phyloP scores from a whole-genome alignment of 1,284 basidiomycete species.

The Laetiporus sulphureus region DNA sequence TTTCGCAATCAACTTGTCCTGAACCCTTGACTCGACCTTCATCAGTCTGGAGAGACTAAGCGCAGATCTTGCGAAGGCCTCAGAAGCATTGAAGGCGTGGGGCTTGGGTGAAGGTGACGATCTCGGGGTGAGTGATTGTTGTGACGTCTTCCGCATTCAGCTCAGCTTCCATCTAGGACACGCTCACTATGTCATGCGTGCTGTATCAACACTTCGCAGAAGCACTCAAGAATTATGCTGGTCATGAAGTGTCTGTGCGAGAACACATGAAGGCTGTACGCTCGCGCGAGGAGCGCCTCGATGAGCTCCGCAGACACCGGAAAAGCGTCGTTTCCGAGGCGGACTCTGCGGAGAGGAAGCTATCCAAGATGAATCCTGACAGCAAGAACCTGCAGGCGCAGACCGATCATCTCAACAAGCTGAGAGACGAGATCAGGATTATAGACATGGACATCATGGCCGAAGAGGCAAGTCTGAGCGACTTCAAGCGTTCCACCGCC shows the following conservation, averaged over 20 bases:
- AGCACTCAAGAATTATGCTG: slow-evolving; percentile 68
- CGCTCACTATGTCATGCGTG: slow-evolving; percentile 65
- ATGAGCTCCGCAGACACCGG: slow-evolving; percentile 69
- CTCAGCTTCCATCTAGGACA: slow-evolving; percentile 47
- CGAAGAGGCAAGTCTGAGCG: slow-evolving; percentile 79
- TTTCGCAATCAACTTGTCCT: slow-evolving; percentile 1
- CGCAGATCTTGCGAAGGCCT: slow-evolving; percentile 62
- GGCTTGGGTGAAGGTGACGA: slow-evolving; percentile 86
- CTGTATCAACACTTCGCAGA: slow-evolving; percentile 67
- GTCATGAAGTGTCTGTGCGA: slow-evolving; percentile 70
- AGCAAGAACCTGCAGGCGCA: slow-evolving; percentile 82
- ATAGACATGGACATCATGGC: slow-evolving; percentile 82
- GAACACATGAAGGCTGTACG: slow-evolving; percentile 75
- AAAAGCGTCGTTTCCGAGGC: slow-evolving; percentile 66
- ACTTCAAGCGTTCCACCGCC: slow-evolving; percentile 74
- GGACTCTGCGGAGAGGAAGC: slow-evolving; percentile 85
- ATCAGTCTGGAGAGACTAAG: slow-evolving; percentile 59
- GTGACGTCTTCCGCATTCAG: neutral
- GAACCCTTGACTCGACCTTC: too few species aligned
- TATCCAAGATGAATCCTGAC: slow-evolving; percentile 87
- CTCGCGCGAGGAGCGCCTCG: slow-evolving; percentile 79
- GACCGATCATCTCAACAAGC: slow-evolving; percentile 66
- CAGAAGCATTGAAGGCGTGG: slow-evolving; percentile 74
- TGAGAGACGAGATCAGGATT: slow-evolving; percentile 73
- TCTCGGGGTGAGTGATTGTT: slow-evolving; percentile 50